Evolutionary conservation across 129 eudicot species (phyloP).

Genomic region (Lonicera japonica): DNA sequence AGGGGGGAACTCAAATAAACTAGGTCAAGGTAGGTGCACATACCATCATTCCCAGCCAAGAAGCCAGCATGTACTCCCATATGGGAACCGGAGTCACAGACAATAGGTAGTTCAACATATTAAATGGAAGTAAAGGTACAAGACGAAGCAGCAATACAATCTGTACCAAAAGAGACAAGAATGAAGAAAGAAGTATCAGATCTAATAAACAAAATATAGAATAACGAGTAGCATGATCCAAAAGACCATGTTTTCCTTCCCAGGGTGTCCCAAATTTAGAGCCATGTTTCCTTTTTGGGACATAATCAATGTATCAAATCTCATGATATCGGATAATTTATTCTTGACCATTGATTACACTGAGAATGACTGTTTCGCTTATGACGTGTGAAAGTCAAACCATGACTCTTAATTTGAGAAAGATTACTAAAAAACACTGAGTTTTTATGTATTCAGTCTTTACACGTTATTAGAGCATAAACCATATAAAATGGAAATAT

Average conservation of each 20-base stretch:
- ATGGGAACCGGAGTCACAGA: slow-evolving; percentile 77
- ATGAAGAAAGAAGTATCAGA: background rate
- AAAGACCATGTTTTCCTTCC: too few species aligned
- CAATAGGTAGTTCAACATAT: slow-evolving; percentile 82
- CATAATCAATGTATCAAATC: too few species aligned
- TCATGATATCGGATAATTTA: too few species aligned
- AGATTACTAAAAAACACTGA: too few species aligned
- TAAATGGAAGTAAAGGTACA: slow-evolving; percentile 86
- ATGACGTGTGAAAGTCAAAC: background rate
- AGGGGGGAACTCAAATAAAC: background rate
- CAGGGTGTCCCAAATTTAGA: too few species aligned
- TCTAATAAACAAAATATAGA: background rate
- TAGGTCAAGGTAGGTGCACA: slow-evolving; percentile 1
- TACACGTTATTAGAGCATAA: too few species aligned
- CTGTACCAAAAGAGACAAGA: slow-evolving; percentile 29
- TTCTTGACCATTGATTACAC: too few species aligned
- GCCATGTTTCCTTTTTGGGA: background rate
- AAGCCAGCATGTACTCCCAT: slow-evolving; percentile 67
- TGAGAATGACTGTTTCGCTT: background rate
- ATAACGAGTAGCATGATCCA: background rate
- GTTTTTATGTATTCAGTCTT: too few species aligned
- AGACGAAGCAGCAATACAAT: slow-evolving; percentile 85
- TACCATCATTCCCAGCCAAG: slow-evolving; percentile 99
- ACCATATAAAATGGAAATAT: too few species aligned
- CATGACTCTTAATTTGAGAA: too few species aligned